Evolutionary conservation across 2,329 filamentous ascomycete species (phyloP), one percentile per base, ranked within the genome.

Genomic region (Biscogniauxia mediterranea): DNA sequence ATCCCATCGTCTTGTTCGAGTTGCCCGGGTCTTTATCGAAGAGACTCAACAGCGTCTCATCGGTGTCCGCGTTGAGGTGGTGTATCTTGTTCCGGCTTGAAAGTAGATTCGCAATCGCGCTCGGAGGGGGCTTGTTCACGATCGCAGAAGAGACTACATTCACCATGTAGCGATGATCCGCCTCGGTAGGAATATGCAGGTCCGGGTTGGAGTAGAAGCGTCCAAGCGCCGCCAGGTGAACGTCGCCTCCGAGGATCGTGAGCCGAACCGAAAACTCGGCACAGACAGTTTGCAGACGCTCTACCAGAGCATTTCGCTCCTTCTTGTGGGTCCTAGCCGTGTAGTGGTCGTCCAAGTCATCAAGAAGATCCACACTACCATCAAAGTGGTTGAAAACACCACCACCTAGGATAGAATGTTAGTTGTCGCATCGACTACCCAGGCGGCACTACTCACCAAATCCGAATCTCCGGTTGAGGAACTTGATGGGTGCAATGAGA

Each of bases 261-360:
- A 97, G 84, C 57, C 95, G 90, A 19, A 96, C 87, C 2, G 92
- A 96, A 73, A 93, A 95, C 68, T 93, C 90, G 2, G 90, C 88
- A 32, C 93, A 90, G 54, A 98, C 82, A 49, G 87, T 84, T 76
- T 99, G 95, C 49, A 99, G 82, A 66, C 91, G 87, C 69, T 92
- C 85, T 50, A 99, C 82, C 52, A 98, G 81, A 49, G 86, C 82
- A 60, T 88, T 88, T 52, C 94, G 90, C 80, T 98, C 94, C 62
- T 86, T 84, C 77, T 97, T 98, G 81, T 98, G 94, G 56, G 93
- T 92, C 64, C 87, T 87, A 5, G 93, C 92, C 1, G 94, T 97
- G 80, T 97, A 97, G 73, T 99, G 95, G 74, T 99, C 95, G 75
- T 98, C 94, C 20, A 97, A 82, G 68, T 96, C 93, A 73, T 97